These are phyloP conservation scores for Immersiella caudata DNA, from an alignment of 495 filamentous ascomycete genomes.

Conservation along the genomic window DNA sequence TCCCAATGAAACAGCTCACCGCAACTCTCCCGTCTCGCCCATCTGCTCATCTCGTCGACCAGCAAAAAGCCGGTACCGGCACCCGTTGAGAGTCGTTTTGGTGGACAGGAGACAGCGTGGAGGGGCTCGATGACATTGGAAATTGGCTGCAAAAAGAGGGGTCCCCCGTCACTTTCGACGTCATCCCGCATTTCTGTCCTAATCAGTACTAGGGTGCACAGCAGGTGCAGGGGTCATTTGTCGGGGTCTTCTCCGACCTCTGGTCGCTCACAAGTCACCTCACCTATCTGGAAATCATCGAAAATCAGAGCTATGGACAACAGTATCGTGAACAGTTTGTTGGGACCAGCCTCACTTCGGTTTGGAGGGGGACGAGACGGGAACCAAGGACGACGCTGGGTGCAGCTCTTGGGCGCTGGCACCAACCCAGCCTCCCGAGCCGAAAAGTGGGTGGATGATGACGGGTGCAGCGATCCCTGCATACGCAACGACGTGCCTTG, in stretches of 20 bases:
- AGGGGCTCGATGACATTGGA: not conserved
- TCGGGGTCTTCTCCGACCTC: not conserved
- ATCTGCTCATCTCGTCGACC: no score
- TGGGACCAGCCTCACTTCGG: no score
- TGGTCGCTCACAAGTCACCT: not conserved
- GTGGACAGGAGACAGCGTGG: not conserved
- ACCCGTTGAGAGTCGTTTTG: no score
- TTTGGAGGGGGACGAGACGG: no score
- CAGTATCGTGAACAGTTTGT: no score
- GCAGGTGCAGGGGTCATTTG: not conserved
- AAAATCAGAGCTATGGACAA: not conserved
- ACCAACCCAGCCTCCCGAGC: no score
- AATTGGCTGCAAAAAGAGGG: constrained; percentile 4
- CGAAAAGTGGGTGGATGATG: not conserved
- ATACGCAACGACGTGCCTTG: not conserved
- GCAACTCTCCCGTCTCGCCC: no score
- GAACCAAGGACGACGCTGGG: no score
- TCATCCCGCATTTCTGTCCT: not conserved
- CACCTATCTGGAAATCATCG: not conserved
- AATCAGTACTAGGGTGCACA: no score
- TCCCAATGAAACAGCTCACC: no score
- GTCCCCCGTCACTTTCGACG: not conserved
- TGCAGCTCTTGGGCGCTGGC: no score
- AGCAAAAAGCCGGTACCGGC: no score
- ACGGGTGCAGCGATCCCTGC: constrained; percentile 10